These are phyloP conservation scores for Yarrowia sp. DNA, from an alignment of 805 yeast genomes.

Conservation along the genomic window DNA sequence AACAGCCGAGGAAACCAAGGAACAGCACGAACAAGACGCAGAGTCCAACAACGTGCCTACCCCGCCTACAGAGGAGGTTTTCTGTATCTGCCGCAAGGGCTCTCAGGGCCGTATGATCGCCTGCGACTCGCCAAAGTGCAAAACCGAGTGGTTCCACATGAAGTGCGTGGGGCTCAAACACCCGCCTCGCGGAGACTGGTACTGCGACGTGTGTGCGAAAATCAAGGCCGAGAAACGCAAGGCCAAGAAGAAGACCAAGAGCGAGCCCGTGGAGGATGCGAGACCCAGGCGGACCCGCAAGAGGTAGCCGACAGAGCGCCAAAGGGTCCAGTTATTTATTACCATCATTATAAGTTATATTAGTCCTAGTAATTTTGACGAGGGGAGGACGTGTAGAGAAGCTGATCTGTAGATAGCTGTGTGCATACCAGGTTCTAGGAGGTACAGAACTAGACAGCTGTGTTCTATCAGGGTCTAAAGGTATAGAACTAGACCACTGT, in stretches of 20 bases:
- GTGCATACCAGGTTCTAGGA: too few species aligned
- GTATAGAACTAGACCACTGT: too few species aligned
- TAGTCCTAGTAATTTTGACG: too few species aligned
- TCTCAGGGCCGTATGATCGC: constrained; percentile 85
- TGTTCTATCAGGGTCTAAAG: too few species aligned
- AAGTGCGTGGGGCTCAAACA: constrained; percentile 83
- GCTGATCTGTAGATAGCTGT: too few species aligned
- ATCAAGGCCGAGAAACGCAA: neutral
- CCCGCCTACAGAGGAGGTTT: constrained; percentile 43
- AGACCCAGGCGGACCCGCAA: neutral
- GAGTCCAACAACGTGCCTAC: neutral
- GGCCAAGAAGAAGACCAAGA: constrained; percentile 2
- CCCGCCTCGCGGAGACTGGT: constrained; percentile 84
- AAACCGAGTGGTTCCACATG: constrained; percentile 91
- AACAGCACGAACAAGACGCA: neutral
- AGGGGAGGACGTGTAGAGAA: too few species aligned
- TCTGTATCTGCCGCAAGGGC: constrained; percentile 58
- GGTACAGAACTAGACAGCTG: too few species aligned
- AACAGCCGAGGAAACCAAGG: neutral
- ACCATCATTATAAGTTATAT: constrained; percentile 11
- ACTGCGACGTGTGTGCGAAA: constrained; percentile 63
- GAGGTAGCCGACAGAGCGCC: neutral
- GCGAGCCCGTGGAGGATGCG: neutral
- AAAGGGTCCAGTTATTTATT: constrained; percentile 1
- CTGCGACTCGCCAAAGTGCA: constrained; percentile 80